phyloP scores from a whole-genome alignment of 345 rosid species.

The Camelina laxa region DNA sequence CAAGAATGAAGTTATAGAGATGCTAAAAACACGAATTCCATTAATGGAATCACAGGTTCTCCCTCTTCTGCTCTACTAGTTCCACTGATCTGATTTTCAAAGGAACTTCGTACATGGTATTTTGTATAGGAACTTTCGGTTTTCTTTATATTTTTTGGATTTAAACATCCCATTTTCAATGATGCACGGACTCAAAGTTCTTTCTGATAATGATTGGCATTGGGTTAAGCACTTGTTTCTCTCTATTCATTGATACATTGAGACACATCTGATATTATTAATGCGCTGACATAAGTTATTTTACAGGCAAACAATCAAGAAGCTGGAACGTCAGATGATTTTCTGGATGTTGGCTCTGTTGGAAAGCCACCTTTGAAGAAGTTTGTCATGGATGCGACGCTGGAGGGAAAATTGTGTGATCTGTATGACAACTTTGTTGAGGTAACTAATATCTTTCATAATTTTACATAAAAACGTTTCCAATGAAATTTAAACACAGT shows the following conservation, averaged over 20 bases:
- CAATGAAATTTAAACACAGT: constrained; percentile 26
- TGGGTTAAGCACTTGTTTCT: background rate
- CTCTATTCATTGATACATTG: background rate
- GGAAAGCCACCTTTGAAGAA: constrained; percentile 61
- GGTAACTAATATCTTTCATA: constrained; percentile 49
- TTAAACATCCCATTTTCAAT: constrained; percentile 21
- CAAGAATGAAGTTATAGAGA: constrained; percentile 82
- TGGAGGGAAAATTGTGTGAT: constrained; percentile 94
- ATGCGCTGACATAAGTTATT: constrained; percentile 5
- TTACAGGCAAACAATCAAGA: constrained; percentile 64
- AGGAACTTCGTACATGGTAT: background rate
- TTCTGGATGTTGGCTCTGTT: constrained; percentile 61
- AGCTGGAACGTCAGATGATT: constrained; percentile 70
- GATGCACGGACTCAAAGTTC: constrained; percentile 13
- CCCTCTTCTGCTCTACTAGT: background rate
- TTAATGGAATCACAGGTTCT: constrained; percentile 68
- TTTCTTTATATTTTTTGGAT: background rate
- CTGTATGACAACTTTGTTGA: constrained; percentile 92
- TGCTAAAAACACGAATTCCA: constrained; percentile 62
- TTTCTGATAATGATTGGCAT: background rate
- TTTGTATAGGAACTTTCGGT: background rate
- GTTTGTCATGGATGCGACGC: constrained; percentile 62
- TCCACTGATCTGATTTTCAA: constrained; percentile 11
- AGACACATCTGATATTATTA: background rate
- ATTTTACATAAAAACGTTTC: constrained; percentile 11